Percentiles rank a stretch among this genome's conserved stretches.
phyloP scores from a whole-genome alignment of 2,329 filamentous ascomycete genomes.

The Aspergillus caelatus region DNA sequence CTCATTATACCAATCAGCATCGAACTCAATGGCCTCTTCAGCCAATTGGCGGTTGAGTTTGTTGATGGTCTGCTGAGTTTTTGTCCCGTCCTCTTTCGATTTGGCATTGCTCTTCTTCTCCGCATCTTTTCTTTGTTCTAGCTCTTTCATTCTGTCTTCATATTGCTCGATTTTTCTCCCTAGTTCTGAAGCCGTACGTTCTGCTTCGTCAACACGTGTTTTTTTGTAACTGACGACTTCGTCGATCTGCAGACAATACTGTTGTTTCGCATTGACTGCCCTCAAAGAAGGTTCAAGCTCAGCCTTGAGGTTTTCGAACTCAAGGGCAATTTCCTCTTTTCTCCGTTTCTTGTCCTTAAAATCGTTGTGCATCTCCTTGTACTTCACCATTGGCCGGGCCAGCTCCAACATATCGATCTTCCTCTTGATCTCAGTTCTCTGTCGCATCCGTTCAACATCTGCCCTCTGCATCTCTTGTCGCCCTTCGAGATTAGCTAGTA shows the following conservation, averaged over 20 bases:
- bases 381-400: constrained; percentile 67
- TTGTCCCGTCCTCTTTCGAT: constrained; percentile 56
- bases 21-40: constrained; percentile 67
- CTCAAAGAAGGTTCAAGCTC: constrained; percentile 68
- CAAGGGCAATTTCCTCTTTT: constrained; percentile 57
- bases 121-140: constrained; percentile 49
- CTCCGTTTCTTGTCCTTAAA: constrained; percentile 58
- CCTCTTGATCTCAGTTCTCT: constrained; percentile 70
- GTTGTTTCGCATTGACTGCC: constrained; percentile 70
- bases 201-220: constrained; percentile 56
- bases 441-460: constrained; percentile 80
- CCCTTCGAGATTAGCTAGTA: constrained; percentile 67
- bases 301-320: constrained; percentile 63
- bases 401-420: constrained; percentile 67
- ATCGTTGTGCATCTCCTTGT: constrained; percentile 57
- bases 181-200: constrained; percentile 49
- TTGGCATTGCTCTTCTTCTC: constrained; percentile 54
- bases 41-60: constrained; percentile 65
- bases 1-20: constrained; percentile 70
- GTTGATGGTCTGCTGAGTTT: constrained; percentile 61
- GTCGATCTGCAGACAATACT: constrained; percentile 62
- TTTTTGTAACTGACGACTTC: constrained; percentile 59
- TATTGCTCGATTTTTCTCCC: constrained; percentile 47
- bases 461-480: constrained; percentile 75
- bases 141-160: constrained; percentile 39